Base-by-base conservation (phyloP, 23 red algal genomes). In the Agarophyton chilense region DNA sequence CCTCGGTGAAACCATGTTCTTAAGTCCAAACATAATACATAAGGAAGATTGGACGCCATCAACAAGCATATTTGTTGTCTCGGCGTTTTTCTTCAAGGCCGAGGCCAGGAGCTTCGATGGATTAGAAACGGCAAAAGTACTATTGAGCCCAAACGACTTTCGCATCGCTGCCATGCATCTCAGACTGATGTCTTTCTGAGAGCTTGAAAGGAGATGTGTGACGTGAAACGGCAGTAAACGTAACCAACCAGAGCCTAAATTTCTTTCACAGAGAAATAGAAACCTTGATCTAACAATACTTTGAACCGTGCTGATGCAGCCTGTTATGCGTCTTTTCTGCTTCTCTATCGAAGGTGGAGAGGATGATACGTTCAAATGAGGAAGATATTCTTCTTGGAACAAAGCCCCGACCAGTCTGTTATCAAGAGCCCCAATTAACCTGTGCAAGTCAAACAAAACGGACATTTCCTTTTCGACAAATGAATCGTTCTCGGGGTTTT, bases 151-250 rank as follows among this genome's bases (percentile, higher is more conserved):
- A 17, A 57, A 63, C n/a, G 53, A 65, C 21, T 52, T 79, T 14
- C 50, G 52, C 53, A 89, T 53, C 24, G 72, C 70, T 40, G 55
- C 44, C 29, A 78, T 42, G 42, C 71, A 66, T 14, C 47, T 38
- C 24, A 41, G 4, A 46, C 45, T 42, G n/a, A 78, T 38, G 32
- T 89, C 72, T 35, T 49, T 78, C 33, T 61, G 39, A 21, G 85
- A 70, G 60, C 85, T 89, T 14, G 51, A 49, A 0, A 89, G 36
- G 11, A 89, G 67, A 89, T 89, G 85, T 16, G 85, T 38, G 0
- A 52, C 85, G 56, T 89, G 85, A 89, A 89, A 89, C 1, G 85
- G 85, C 45, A 89, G 14, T 14, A 38, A 18, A 46, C 36, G 38
- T 35, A 55, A 65, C 85, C 85, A 89, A 5, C n/a, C 28, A 29